Base-by-base conservation (phyloP, 2,329 filamentous ascomycete species). In the Scortechinia acanthostroma region DNA sequence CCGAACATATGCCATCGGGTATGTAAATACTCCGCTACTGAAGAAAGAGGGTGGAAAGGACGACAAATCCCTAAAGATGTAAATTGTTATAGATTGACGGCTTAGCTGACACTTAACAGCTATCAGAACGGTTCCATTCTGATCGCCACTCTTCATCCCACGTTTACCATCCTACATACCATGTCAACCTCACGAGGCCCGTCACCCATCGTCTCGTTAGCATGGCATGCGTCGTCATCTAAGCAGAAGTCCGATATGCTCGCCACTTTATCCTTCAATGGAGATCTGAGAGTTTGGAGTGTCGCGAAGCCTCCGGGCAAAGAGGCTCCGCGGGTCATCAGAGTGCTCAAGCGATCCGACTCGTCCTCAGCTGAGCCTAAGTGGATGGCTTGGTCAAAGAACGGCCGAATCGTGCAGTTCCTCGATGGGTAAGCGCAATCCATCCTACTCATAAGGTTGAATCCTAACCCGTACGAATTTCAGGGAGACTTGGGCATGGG, bases 321-420 rank as follows among this genome's bases (percentile, higher is more conserved):
- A 42, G 86, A 95, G 53, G 75, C 84, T 16, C 91, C 91, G 25
- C 91, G 91, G 57, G 86, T 96, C 4, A 94, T 97, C 48, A 77
- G 93, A 50, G 83, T 94, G 21, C 69, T 98, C 43, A 91, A 88
- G 61, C 77, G 87, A 54, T 82, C 82, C 4, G 90, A 95, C 49
- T 82, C 82, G 51, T 82, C 77, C 52, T 69, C 80, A 23, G 68
- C 80, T 2, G 89, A 89, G 1, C 85, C 88, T 28, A 95, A 95
- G 60, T 98, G 93, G 93, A 91, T 96, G 73, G 86, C 83, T 17
- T 98, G 93, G 93, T 97, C 93, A 0, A 97, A 96, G 67, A 97
- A 95, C 68, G 93, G 93, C 30, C 86, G 91, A 52, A 90, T 98
- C 52, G 82, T 98, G 51, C 93, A 98, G 64, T 91, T 83, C 63